phyloP scores from a whole-genome alignment of 192 early-diverging fungal genomes.

The Gamsiella multidivaricata region DNA sequence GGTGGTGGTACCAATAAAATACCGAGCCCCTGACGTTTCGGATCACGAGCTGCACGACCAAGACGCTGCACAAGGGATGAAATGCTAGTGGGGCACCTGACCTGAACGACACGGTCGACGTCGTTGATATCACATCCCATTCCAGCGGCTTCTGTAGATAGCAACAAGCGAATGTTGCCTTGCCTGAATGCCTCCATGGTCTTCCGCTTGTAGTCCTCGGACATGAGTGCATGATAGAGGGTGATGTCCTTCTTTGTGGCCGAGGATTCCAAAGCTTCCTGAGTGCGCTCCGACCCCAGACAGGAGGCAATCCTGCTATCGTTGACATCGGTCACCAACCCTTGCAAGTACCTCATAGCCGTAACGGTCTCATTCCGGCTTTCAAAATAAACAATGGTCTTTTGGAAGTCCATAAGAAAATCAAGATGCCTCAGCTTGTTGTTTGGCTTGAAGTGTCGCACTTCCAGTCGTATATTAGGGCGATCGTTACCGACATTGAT shows the following conservation, averaged over 20 bases:
- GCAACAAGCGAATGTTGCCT: constrained; percentile 5
- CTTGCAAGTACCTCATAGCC: too few species aligned
- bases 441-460: neutral
- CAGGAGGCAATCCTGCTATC: constrained; percentile 2
- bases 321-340: too few species aligned
- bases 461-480: constrained; percentile 12
- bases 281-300: too few species aligned
- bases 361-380: too few species aligned
- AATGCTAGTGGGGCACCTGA: neutral
- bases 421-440: constrained; percentile 2
- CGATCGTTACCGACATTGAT: constrained; percentile 21
- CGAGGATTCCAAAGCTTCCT: neutral
- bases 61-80: constrained; percentile 15
- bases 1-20: constrained; percentile 10
- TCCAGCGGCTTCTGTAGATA: constrained; percentile 15
- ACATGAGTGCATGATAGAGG: constrained; percentile 4
- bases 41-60: constrained; percentile 15
- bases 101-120: constrained; percentile 19
- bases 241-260: neutral
- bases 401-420: constrained; percentile 4
- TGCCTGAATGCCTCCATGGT: neutral
- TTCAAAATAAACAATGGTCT: constrained; percentile 26
- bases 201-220: neutral
- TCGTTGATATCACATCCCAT: constrained; percentile 37
- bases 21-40: constrained; percentile 1